These are phyloP conservation scores for Xylaria acuta DNA, from an alignment of 495 filamentous ascomycete species.

Conservation along the genomic window DNA sequence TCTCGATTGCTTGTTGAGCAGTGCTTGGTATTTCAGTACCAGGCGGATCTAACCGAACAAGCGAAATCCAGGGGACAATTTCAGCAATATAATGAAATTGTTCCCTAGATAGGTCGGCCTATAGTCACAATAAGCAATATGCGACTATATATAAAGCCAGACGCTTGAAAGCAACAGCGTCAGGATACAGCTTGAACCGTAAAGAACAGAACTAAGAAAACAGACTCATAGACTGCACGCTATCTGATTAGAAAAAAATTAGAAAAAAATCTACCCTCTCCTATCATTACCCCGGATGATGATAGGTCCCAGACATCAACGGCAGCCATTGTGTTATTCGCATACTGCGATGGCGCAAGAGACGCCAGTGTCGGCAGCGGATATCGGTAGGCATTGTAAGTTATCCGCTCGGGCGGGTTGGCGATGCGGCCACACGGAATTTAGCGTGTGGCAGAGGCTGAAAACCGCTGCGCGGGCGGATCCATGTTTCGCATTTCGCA, in stretches of 20 bases:
- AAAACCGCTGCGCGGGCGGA: conserved; percentile 12
- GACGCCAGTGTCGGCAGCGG: conserved; percentile 26
- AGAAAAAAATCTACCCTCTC: background rate
- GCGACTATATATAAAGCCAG: conserved; percentile 7
- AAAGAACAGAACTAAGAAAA: background rate
- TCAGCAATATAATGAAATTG: background rate
- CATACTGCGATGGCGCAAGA: conserved; percentile 28
- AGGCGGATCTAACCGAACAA: background rate
- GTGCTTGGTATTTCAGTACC: background rate
- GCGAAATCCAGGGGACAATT: background rate
- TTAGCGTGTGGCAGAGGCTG: conserved; percentile 22
- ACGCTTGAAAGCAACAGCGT: background rate
- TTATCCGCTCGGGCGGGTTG: conserved; percentile 28
- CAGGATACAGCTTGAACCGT: background rate
- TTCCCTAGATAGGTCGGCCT: background rate
- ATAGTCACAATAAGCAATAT: background rate
- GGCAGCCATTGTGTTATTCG: conserved; percentile 27
- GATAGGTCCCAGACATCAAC: conserved; percentile 5
- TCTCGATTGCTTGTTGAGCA: conserved; percentile 18
- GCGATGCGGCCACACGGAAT: conserved; percentile 18
- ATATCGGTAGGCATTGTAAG: conserved; percentile 17
- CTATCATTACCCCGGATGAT: conserved; percentile 16
- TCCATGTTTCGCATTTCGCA: conserved; percentile 14
- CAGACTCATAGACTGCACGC: background rate
- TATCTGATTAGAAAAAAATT: conserved; percentile 2